Evolutionary conservation across 1,284 basidiomycete genomes (phyloP), one percentile per base, ranked within the genome.

Genomic region (Trametes hirsuta): DNA sequence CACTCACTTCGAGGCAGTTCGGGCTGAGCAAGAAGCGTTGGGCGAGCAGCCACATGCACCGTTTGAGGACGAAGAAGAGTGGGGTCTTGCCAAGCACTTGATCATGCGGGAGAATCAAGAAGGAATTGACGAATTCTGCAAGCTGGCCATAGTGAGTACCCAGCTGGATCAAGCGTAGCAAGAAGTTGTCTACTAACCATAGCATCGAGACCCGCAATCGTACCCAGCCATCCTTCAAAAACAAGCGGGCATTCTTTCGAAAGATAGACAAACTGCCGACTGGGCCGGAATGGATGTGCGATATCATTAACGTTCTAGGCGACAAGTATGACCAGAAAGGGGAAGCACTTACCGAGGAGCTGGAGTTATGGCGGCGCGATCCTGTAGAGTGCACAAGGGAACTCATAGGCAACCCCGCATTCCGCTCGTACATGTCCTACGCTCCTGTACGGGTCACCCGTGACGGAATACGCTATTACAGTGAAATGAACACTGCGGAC

Each of bases 401-500:
- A 3, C 24, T 46, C 18, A 50, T 58, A 2, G 56, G 41, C 21
- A 58, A 58, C 39, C 56, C 56, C 1, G 51, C 44, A 15, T 42
- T 58, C 30, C 3, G 8, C 4, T 3, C 3, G 8, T 8, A 30
- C 8, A 39, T 47, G n/a, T 15, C 40, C 18, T 58, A 58, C 18
- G 36, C 4, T 1, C 44, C 56, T 22, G 37, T 53, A 11, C 25
- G 35, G 36, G 15, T 58, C 1, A 36, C 12, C 0, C 34, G 42
- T 2, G 56, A 24, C 11, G 56, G 56, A 4, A 44, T 42, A 1
- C 44, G 50, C 8, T 47, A 52, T 24, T 58, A 54, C 30, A 24
- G 47, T 5, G 61, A 62, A 48, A 55, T 52, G 53, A 41, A 52
- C 10, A 62, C 61, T 0, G 37, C 15, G 4, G 51, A 55, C 36